phyloP scores from a whole-genome alignment of 495 filamentous ascomycete species.

The Aspergillus indologenus region DNA sequence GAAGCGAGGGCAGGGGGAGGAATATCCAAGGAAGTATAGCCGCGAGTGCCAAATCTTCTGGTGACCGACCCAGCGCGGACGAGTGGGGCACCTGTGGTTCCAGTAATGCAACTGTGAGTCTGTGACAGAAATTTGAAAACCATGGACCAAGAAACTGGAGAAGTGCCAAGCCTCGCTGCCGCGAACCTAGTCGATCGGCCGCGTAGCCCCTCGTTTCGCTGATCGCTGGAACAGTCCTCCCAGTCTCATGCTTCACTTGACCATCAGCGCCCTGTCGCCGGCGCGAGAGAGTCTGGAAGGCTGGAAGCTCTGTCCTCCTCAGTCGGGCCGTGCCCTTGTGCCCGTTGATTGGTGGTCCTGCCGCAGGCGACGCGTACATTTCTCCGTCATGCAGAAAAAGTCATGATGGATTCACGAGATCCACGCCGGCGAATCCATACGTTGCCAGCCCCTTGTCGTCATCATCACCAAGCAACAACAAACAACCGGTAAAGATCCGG shows the following conservation, averaged over 20 bases:
- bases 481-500: not conserved
- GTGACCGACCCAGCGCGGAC: not conserved
- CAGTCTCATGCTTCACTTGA: too few relatives aligned
- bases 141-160: conserved; percentile 12
- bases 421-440: too few relatives aligned
- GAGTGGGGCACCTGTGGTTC: conserved; percentile 1
- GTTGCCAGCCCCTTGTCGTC: not conserved
- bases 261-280: not conserved
- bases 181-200: conserved; percentile 19
- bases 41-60: conserved; percentile 4
- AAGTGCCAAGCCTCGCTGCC: conserved; percentile 22
- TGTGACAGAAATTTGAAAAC: conserved; percentile 3
- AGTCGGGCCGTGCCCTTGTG: conserved; percentile 1
- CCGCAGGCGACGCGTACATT: conserved; percentile 14
- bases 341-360: conserved; percentile 8
- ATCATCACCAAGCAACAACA: not conserved
- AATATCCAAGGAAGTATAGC: not conserved
- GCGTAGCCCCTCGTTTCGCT: conserved; percentile 16
- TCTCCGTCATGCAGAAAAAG: conserved; percentile 6
- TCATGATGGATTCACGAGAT: not conserved
- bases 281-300: not conserved
- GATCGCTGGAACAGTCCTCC: not conserved
- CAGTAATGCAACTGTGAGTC: not conserved
- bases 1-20: not conserved
- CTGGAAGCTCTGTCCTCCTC: too few relatives aligned